phyloP scores from a whole-genome alignment of 2,329 filamentous ascomycete genomes.

The Aquanectria penicillioides region DNA sequence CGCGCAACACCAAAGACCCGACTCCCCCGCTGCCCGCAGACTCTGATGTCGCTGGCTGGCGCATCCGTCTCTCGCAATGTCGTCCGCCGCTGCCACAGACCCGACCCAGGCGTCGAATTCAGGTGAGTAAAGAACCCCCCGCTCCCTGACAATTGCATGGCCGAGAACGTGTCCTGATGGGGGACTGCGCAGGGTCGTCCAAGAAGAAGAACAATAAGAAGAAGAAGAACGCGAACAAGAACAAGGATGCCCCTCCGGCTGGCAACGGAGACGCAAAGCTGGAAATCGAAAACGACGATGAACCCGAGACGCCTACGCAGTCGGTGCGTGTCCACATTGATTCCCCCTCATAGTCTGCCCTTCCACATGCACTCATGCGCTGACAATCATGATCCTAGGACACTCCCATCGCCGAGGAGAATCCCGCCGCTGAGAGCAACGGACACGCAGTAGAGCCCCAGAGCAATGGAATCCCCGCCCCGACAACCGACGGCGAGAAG shows the following conservation, averaged over 20 bases:
- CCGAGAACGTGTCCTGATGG: conserved; percentile 46
- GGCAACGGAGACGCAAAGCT: conserved; percentile 46
- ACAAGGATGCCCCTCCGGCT: conserved; percentile 52
- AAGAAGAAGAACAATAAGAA: conserved; percentile 70
- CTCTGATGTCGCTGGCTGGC: conserved; percentile 38
- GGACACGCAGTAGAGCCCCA: conserved; percentile 51
- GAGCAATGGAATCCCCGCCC: conserved; percentile 50
- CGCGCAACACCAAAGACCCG: conserved; percentile 27
- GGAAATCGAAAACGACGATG: conserved; percentile 55
- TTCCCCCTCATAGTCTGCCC: too few relatives aligned
- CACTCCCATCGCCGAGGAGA: conserved; percentile 36
- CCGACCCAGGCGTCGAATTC: conserved; percentile 48
- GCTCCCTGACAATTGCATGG: conserved; percentile 38
- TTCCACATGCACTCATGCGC: conserved; percentile 26
- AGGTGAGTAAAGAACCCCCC: conserved; percentile 44
- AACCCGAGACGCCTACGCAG: conserved; percentile 52
- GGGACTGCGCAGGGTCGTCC: conserved; percentile 47
- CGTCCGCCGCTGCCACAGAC: conserved; percentile 49
- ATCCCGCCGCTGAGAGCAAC: conserved; percentile 45
- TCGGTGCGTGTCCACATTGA: conserved; percentile 37
- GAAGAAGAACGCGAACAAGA: conserved; percentile 65
- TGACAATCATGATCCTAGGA: conserved; percentile 44
- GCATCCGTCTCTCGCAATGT: conserved; percentile 48
- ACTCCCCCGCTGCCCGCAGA: conserved; percentile 28
- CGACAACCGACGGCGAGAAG: conserved; percentile 37